Evolutionary conservation across 805 yeast genomes (phyloP).

Genomic region (Ogataea paradorogensis): DNA sequence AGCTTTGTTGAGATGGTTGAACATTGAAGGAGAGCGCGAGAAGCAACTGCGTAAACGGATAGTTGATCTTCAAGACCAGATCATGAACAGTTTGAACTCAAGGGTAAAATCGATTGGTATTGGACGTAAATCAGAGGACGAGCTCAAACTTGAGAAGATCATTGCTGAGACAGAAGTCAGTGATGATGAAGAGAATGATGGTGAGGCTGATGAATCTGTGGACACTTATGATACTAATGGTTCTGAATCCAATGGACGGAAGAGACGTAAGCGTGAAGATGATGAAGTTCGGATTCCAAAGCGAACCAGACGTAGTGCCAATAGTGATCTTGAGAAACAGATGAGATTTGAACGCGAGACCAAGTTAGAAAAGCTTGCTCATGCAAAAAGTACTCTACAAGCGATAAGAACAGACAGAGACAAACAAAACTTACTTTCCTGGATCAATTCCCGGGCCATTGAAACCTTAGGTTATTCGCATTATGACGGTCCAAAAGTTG

Average conservation of each 20-base stretch:
- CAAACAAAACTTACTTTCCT: conserved; percentile 47
- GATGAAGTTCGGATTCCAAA: conserved; percentile 30
- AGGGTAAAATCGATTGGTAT: conserved; percentile 53
- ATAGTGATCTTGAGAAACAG: conserved; percentile 35
- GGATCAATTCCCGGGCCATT: conserved; percentile 61
- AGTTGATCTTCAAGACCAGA: conserved; percentile 46
- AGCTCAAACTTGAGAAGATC: conserved; percentile 38
- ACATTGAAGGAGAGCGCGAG: conserved; percentile 75
- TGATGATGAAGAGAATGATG: conserved; percentile 32
- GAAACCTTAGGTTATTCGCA: conserved; percentile 50
- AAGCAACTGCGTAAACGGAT: conserved; percentile 62
- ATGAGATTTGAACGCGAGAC: conserved; percentile 33
- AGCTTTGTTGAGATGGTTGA: conserved; percentile 59
- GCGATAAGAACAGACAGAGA: conserved; percentile 40
- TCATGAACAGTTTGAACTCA: conserved; percentile 53
- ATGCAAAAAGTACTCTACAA: conserved; percentile 30
- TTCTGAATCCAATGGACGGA: conserved; percentile 7
- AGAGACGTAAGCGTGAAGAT: conserved; percentile 28
- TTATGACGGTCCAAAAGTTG: conserved; percentile 46
- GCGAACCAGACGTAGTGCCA: conserved; percentile 32
- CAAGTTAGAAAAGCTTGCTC: conserved; percentile 26
- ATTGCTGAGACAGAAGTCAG: conserved; percentile 38
- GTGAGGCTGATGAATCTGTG: conserved; percentile 15
- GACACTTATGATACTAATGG: no score
- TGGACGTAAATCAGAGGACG: conserved; percentile 42